Evolutionary conservation across 2,329 filamentous ascomycete species (phyloP).

Genomic region (Colletotrichum echinochloae): DNA sequence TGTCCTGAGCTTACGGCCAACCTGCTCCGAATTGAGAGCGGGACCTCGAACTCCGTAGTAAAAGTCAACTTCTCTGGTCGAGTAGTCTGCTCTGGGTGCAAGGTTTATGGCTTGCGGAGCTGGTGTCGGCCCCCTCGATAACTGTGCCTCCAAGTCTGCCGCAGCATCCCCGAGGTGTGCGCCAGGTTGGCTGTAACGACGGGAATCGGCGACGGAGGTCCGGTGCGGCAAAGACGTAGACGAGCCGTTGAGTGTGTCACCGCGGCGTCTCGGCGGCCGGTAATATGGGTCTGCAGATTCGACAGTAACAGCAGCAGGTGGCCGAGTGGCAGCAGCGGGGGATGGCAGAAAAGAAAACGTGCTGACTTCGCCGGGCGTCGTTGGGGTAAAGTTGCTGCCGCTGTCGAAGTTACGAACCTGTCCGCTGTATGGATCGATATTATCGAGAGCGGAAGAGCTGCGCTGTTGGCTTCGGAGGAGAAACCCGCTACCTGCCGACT

Average conservation of each 20-base stretch:
- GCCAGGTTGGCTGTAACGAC: slow-evolving; percentile 53
- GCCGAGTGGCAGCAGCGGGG: slow-evolving; percentile 60
- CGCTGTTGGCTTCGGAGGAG: slow-evolving; percentile 57
- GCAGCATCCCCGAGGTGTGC: slow-evolving; percentile 51
- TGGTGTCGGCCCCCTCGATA: slow-evolving; percentile 58
- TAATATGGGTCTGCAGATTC: slow-evolving; percentile 85
- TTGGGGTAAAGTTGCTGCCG: slow-evolving; percentile 75
- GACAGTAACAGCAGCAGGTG: slow-evolving; percentile 55
- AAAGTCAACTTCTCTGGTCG: slow-evolving; percentile 94
- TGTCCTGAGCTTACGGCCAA: slow-evolving; percentile 88
- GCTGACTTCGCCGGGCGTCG: slow-evolving; percentile 78
- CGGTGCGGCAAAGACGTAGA: slow-evolving; percentile 48
- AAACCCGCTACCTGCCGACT: slow-evolving; percentile 69
- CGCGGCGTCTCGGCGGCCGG: slow-evolving; percentile 80
- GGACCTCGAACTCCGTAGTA: slow-evolving; percentile 95
- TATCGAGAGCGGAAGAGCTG: slow-evolving; percentile 68
- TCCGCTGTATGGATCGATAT: slow-evolving; percentile 59
- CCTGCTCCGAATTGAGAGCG: slow-evolving; percentile 83
- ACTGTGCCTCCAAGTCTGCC: slow-evolving; percentile 55
- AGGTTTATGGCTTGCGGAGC: slow-evolving; percentile 58
- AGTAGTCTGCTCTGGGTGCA: slow-evolving; percentile 81
- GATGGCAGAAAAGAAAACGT: slow-evolving; percentile 78
- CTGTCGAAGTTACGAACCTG: slow-evolving; percentile 64
- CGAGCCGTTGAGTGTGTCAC: slow-evolving; percentile 66
- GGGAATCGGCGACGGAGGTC: slow-evolving; percentile 49